Evolutionary conservation across 1,139 yeast species (phyloP).

Genomic region (Trichomonascaceae sp.): DNA sequence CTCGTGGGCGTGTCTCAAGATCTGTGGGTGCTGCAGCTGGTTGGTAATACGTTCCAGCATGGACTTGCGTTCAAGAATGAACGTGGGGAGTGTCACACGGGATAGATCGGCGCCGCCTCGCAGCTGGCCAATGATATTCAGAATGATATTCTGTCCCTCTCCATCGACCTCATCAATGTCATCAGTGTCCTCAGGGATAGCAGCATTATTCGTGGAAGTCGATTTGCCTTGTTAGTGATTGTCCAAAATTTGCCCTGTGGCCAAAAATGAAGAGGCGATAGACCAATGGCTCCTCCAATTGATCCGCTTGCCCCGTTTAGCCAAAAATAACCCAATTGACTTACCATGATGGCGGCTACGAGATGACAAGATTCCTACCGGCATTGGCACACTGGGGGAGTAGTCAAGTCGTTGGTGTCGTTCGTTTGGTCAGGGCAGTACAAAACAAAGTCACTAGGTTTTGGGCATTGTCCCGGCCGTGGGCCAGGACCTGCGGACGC

Average conservation of each 20-base stretch:
- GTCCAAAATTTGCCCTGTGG: too few species aligned
- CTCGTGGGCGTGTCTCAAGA: constrained; percentile 55
- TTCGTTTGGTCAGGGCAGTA: too few species aligned
- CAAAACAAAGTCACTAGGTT: too few species aligned
- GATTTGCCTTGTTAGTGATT: too few species aligned
- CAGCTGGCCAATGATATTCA: constrained; percentile 80
- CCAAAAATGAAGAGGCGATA: too few species aligned
- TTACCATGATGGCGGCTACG: background rate
- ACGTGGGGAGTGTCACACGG: constrained; percentile 86
- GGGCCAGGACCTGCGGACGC: too few species aligned
- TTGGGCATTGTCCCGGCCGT: too few species aligned
- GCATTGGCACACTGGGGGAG: background rate
- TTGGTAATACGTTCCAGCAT: constrained; percentile 94
- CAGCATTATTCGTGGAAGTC: too few species aligned
- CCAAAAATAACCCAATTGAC: too few species aligned
- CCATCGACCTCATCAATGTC: constrained; percentile 88
- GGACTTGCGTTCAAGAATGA: constrained; percentile 84
- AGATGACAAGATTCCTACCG: background rate
- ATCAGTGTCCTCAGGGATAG: background rate
- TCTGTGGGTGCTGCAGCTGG: constrained; percentile 69
- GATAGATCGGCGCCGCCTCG: constrained; percentile 88
- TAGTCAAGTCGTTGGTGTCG: too few species aligned
- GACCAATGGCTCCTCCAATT: too few species aligned
- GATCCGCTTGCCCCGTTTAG: too few species aligned
- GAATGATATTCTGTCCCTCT: constrained; percentile 72